Conservation (phyloP, 805 yeast genomes). For the Starmerella powellii region DNA sequence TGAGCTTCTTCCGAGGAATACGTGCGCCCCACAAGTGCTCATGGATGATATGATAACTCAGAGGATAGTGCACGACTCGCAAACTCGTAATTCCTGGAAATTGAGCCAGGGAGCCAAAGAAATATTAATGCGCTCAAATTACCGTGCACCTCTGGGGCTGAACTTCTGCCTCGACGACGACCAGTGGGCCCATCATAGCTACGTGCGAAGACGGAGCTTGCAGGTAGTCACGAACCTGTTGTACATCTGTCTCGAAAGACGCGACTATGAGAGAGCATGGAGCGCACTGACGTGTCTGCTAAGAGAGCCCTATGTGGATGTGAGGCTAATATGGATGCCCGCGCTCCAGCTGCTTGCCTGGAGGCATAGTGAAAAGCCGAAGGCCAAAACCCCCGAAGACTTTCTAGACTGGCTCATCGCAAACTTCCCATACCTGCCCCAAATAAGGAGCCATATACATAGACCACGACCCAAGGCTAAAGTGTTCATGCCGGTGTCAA, state of each 20-base stretch:
- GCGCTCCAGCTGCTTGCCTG: slow-evolving; percentile 18
- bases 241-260: slow-evolving; percentile 8
- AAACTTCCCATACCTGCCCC: slow-evolving; percentile 11
- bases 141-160: slow-evolving; percentile 8
- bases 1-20: slow-evolving; percentile 12
- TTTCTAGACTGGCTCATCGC: slow-evolving; percentile 18
- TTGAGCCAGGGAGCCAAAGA: neutral
- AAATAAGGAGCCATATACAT: neutral
- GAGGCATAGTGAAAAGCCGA: neutral
- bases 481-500: slow-evolving; percentile 7
- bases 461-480: slow-evolving; percentile 5
- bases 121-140: slow-evolving; percentile 14
- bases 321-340: slow-evolving; percentile 16
- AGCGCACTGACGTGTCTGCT: slow-evolving; percentile 9
- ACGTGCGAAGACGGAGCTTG: slow-evolving; percentile 14
- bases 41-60: slow-evolving; percentile 6
- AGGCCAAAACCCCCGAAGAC: slow-evolving; percentile 1
- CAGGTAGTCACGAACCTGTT: slow-evolving; percentile 10
- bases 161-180: slow-evolving; percentile 6
- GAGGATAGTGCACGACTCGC: slow-evolving; percentile 1
- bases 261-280: slow-evolving; percentile 16
- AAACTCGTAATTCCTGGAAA: neutral
- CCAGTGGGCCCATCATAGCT: neutral
- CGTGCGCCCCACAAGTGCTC: slow-evolving; percentile 9
- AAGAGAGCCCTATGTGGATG: slow-evolving; percentile 8